Conservation (phyloP, 305 asterid genomes). For the Solanum hybrid region DNA sequence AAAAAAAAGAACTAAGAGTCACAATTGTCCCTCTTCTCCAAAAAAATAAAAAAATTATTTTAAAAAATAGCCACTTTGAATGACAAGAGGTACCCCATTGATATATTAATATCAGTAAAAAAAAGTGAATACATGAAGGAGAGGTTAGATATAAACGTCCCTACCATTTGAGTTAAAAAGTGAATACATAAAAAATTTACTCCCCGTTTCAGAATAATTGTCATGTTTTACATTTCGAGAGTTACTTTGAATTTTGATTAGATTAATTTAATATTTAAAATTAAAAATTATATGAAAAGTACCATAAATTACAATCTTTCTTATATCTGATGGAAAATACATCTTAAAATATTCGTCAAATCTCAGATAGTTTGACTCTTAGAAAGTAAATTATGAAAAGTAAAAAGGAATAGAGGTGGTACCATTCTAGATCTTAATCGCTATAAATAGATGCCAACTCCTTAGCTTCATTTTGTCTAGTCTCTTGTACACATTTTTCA, state of each 20-base stretch:
- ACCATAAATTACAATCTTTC: not conserved
- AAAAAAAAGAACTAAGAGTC: not conserved
- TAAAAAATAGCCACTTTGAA: not conserved
- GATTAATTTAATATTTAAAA: not conserved
- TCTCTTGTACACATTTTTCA: conserved; percentile 8
- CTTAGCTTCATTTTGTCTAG: conserved; percentile 8
- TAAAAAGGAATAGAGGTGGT: not conserved
- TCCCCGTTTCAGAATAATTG: not conserved
- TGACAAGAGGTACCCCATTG: not conserved
- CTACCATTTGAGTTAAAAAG: not conserved
- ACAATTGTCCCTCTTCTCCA: conserved; percentile 10
- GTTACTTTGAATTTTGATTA: not conserved
- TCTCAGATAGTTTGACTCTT: accelerated
- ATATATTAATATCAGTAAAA: not conserved
- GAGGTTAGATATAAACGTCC: not conserved
- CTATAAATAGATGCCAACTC: conserved; percentile 37
- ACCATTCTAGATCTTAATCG: not conserved
- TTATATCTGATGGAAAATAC: not conserved
- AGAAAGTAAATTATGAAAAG: not conserved
- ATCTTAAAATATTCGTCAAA: not conserved
- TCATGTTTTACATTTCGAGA: too few relatives aligned
- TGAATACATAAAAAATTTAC: not conserved
- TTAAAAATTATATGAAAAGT: not conserved
- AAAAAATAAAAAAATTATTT: not conserved
- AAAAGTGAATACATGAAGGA: not conserved